Base-by-base conservation (phyloP, 345 rosid species). In the Brassica cretica region DNA sequence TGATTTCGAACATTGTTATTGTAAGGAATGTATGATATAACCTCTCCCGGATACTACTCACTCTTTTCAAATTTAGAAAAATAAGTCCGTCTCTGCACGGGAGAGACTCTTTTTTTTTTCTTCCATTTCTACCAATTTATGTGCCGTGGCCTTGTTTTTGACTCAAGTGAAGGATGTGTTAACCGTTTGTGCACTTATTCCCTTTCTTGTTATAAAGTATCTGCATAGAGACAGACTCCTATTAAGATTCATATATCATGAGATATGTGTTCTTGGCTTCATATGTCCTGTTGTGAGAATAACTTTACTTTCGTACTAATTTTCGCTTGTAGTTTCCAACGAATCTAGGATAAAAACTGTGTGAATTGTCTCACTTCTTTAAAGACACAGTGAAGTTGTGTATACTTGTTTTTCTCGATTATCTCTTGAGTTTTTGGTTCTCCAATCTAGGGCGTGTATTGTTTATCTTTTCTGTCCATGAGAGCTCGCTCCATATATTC, bases 11-110 rank as follows among this genome's bases (percentile, higher is more conserved):
- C 18, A 37, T 73, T 37, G 71, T n/a, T 63, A 69, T 18, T 63
- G 4, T 63, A 66, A 74, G 70, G 74, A 51, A 55, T 63, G 78
- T 68, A 68, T 21, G 30, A 46, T 32, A 66, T 32, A 66, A 66
- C 11, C 51, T 44, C 30, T 44, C 16, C n/a, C 1, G 8, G 46
- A 60, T 33, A 33, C 70, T n/a, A 5, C 16, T 41, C 33, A 19
- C 64, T 62, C 66, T 14, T 24, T 46, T 66, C 1, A 2, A 53
- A 5, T 59, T 44, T 44, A 66, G 41, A 72, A 0, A 41, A 66
- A 66, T 58, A 72, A 78, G 68, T 59, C 73, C 1, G 4, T 64
- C 25, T 21, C n/a, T 77, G 18, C 46, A 0, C 2, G 4, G 19
- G 8, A 0, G 30, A 58, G 37, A 78, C 9, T 15, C 8, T 35